phyloP scores from a whole-genome alignment of 495 filamentous ascomycete genomes.

The Opeltia flavorubescens region DNA sequence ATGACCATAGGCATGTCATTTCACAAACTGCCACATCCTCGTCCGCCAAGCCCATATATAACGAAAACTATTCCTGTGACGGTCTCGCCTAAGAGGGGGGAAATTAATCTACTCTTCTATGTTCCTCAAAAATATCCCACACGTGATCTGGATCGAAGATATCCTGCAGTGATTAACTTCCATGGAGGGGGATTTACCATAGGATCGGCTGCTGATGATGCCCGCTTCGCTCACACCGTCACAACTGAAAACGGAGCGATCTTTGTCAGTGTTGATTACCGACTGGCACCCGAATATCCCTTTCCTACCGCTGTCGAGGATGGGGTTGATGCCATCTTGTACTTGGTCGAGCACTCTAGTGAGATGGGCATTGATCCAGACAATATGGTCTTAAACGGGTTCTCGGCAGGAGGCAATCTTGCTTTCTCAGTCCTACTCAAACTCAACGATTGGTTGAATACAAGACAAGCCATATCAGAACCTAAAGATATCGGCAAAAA shows the following conservation, averaged over 20 bases:
- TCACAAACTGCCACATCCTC: slow-evolving; percentile 52
- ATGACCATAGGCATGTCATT: slow-evolving; percentile 69
- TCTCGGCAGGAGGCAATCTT: slow-evolving; percentile 80
- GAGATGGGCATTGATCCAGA: slow-evolving; percentile 42
- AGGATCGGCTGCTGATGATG: slow-evolving; percentile 55
- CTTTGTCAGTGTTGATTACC: slow-evolving; percentile 57
- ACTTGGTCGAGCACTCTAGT: slow-evolving; percentile 43
- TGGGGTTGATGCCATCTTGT: slow-evolving; percentile 53
- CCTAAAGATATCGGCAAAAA: too few relatives aligned
- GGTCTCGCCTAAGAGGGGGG: slow-evolving; percentile 32
- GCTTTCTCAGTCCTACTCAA: slow-evolving; percentile 66
- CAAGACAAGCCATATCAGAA: too few relatives aligned
- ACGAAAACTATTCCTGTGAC: slow-evolving; percentile 45
- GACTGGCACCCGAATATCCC: slow-evolving; percentile 62
- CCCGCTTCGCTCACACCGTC: slow-evolving; percentile 47
- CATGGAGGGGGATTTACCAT: slow-evolving; percentile 70
- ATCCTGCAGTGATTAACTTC: slow-evolving; percentile 58
- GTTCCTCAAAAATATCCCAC: slow-evolving; percentile 47
- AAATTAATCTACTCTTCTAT: slow-evolving; percentile 66
- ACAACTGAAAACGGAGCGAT: slow-evolving; percentile 47
- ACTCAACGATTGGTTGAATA: slow-evolving; percentile 33
- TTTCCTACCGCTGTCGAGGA: slow-evolving; percentile 71
- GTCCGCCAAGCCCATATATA: slow-evolving; percentile 55
- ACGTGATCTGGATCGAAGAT: slow-evolving; percentile 25
- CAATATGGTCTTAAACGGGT: slow-evolving; percentile 63